Percentiles rank a stretch among this genome's conserved stretches.
Evolutionary conservation across 2,329 filamentous ascomycete genomes (phyloP).

Genomic region (Aspergillus alliaceus): DNA sequence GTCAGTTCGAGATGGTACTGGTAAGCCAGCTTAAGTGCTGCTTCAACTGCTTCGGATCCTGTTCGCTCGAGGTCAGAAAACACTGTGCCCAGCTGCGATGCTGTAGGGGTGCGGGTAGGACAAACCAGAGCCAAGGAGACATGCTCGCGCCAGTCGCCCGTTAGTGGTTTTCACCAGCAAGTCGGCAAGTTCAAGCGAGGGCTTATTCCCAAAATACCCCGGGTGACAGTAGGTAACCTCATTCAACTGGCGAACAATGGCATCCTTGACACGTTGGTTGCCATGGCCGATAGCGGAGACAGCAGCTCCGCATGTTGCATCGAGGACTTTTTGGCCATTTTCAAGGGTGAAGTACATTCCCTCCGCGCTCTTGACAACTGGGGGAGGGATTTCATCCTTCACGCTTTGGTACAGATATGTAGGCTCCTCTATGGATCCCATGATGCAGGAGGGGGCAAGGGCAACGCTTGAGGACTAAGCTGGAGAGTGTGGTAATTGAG

Average conservation of each 20-base stretch:
- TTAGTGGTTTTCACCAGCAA: slow-evolving; percentile 50
- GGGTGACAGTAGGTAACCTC: slow-evolving; percentile 59
- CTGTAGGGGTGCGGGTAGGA: not conserved
- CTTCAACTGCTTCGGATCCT: slow-evolving; percentile 68
- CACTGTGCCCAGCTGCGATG: too few relatives aligned
- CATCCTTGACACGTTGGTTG: slow-evolving; percentile 59
- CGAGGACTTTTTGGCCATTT: slow-evolving; percentile 60
- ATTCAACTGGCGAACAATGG: slow-evolving; percentile 59
- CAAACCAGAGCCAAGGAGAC: slow-evolving; percentile 59
- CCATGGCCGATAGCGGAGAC: slow-evolving; percentile 71
- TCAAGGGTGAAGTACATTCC: slow-evolving; percentile 50
- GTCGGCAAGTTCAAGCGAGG: slow-evolving; percentile 52
- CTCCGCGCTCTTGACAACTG: slow-evolving; percentile 1
- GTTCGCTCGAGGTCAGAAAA: not conserved
- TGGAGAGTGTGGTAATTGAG: too few relatives aligned
- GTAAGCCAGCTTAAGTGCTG: slow-evolving; percentile 63
- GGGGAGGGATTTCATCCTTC: not conserved
- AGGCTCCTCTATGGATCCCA: slow-evolving; percentile 3
- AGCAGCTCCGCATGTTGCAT: slow-evolving; percentile 70
- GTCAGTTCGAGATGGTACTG: slow-evolving; percentile 62
- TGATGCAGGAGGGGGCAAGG: too few relatives aligned
- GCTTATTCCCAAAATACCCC: slow-evolving; percentile 54
- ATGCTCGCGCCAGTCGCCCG: slow-evolving; percentile 54
- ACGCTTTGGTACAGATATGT: slow-evolving; percentile 4
- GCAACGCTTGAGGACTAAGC: too few relatives aligned